Base-by-base conservation (phyloP, 805 yeast genomes). In the Barnettozyma botsteinii region DNA sequence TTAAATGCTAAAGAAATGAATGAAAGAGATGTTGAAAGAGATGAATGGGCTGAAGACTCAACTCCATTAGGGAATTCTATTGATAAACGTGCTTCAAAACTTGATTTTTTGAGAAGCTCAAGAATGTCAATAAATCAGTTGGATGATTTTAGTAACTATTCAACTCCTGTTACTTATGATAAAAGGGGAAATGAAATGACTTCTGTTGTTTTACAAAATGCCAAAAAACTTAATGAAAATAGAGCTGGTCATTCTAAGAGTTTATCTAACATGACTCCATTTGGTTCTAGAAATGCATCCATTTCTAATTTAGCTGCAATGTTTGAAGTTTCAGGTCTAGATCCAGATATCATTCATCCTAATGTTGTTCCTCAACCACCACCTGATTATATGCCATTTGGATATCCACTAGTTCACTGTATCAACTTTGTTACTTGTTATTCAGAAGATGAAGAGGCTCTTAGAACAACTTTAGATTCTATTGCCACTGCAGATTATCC, bases 401-500 rank as follows among this genome's bases (percentile, higher is more conserved):
- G 80, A 0, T 86, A 67, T 52, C 87, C 98, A 13, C 71, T 93
- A 51, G 69, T 82, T 13, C 93, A 84, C 51, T 70, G 79, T 0
- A 73, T 85, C 53, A 78, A 81, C 50, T 67, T 83, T 43, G 95
- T 93, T 9, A 93, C 98, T 1, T 91, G 97, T 56, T 93, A 93
- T 57, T 88, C 97, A 2, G 98, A 93, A 65, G 95, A 87, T 59
- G 85, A 77, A 50, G 82, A 71, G 11, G 96, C 94, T 46, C 62
- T 93, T 42, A 73, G 98, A 53, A 78, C 91, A 1, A 88, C 98
- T 0, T 61, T 91, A 48, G 98, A 93, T 60, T 91, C 98, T 2
- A 59, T 93, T 37, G 85, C 95, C n/a, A 86, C 96, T 1, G 87
- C 97, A 1, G 95, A 87, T 48, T 93, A 84, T 61, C 97, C 98